These are phyloP conservation scores for Pleurotus sapidus DNA, from an alignment of 768 basidiomycete genomes.

Conservation along the genomic window DNA sequence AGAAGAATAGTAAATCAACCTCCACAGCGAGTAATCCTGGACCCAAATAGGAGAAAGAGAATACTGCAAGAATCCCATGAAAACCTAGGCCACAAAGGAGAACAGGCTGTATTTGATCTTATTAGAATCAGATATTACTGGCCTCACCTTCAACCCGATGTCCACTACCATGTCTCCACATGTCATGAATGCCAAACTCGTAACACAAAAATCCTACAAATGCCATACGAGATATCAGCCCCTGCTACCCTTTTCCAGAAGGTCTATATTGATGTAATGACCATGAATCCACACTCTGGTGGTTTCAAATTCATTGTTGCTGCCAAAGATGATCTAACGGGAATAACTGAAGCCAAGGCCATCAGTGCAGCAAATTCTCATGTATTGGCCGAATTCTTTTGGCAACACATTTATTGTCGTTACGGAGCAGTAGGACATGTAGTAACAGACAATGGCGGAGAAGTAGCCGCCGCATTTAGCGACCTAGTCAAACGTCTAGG, in stretches of 20 bases:
- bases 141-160: conserved; percentile 11
- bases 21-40: conserved; percentile 15
- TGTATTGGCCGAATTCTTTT: conserved; percentile 22
- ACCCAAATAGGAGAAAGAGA: conserved; percentile 5
- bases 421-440: conserved; percentile 24
- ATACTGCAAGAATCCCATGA: conserved; percentile 20
- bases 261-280: too few species aligned
- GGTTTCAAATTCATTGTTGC: too few species aligned
- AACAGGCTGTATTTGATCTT: conserved; percentile 11
- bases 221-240: too few species aligned
- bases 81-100: conserved; percentile 20
- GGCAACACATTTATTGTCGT: conserved; percentile 28
- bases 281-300: too few species aligned
- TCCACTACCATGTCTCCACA: too few species aligned
- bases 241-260: too few species aligned
- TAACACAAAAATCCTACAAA: too few species aligned
- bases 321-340: too few species aligned
- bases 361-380: too few species aligned
- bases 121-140: conserved; percentile 21
- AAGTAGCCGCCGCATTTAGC: conserved; percentile 18
- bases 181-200: too few species aligned
- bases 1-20: conserved; percentile 3
- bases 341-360: too few species aligned
- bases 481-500: conserved; percentile 1
- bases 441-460: conserved; percentile 27